Percentiles rank a stretch among this genome's conserved stretches.
These are phyloP conservation scores for Endocarpon pusillum DNA, from an alignment of 495 filamentous ascomycete species.

Conservation along the genomic window DNA sequence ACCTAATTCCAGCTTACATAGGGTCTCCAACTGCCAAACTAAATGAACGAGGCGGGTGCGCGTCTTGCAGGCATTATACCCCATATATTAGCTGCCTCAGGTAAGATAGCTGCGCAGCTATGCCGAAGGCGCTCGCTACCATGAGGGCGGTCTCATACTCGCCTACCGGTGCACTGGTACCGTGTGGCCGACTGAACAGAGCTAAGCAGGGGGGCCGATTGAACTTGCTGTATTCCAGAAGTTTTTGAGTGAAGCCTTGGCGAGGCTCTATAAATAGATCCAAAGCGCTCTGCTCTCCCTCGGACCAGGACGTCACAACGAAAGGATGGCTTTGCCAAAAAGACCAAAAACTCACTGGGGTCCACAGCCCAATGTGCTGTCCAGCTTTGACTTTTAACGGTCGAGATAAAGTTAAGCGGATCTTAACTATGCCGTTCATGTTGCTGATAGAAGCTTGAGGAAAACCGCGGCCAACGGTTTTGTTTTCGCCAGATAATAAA, in stretches of 20 bases:
- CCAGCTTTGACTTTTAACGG: conserved; percentile 11
- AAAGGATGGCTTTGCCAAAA: conserved; percentile 24
- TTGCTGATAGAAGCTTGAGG: conserved; percentile 8
- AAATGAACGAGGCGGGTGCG: conserved; percentile 13
- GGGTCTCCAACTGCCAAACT: conserved; percentile 15
- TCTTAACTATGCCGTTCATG: conserved; percentile 8
- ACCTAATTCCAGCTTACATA: no score
- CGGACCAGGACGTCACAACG: conserved; percentile 19
- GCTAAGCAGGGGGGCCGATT: conserved; percentile 1
- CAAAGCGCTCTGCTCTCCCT: conserved; percentile 11
- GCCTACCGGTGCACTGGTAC: conserved; percentile 3
- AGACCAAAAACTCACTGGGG: conserved; percentile 11
- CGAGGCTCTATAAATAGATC: conserved; percentile 14
- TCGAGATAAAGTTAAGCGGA: conserved; percentile 6
- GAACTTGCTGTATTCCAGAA: conserved; percentile 7
- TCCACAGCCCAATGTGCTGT: conserved; percentile 14
- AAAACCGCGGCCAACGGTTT: conserved; percentile 5
- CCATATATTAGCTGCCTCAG: conserved; percentile 16
- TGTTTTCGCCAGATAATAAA: conserved; percentile 9
- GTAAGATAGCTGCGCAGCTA: conserved; percentile 13
- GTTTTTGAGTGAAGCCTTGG: conserved; percentile 12
- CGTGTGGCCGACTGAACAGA: conserved; percentile 11
- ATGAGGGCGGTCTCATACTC: conserved; percentile 11
- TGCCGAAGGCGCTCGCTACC: conserved; percentile 13
- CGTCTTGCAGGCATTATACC: conserved; percentile 12